These are phyloP conservation scores for Aristolochia californica DNA, from an alignment of 164 flowering plant species.

Conservation along the genomic window DNA sequence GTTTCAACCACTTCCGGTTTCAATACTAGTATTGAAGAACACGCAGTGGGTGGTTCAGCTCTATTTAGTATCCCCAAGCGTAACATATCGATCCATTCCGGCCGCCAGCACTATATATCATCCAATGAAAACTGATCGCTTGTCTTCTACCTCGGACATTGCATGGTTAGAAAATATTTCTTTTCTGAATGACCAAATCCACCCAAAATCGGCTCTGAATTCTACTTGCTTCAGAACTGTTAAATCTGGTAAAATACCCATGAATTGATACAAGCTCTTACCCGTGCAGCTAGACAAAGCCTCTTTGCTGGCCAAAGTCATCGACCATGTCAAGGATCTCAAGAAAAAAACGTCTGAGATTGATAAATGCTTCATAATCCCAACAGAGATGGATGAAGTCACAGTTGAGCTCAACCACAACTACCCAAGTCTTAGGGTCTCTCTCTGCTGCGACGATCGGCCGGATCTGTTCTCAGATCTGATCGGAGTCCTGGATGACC, in stretches of 20 bases:
- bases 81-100: not conserved
- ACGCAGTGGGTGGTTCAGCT: not conserved
- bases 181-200: no score
- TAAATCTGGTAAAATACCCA: no score
- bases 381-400: conserved; percentile 63
- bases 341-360: conserved; percentile 48
- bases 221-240: no score
- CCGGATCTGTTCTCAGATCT: conserved; percentile 55
- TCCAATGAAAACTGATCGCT: no score
- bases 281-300: conserved; percentile 85
- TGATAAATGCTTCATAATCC: conserved; percentile 27
- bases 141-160: no score
- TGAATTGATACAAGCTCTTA: not conserved
- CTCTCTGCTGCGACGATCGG: conserved; percentile 73
- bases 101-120: no score
- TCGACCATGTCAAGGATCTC: conserved; percentile 61
- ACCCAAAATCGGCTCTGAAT: no score
- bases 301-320: conserved; percentile 56
- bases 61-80: not conserved
- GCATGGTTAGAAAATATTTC: no score
- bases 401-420: conserved; percentile 3
- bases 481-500: conserved; percentile 36
- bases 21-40: no score
- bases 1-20: no score
- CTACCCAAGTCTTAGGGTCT: conserved; percentile 35